These are phyloP conservation scores for Aspergillus terreus DNA, from an alignment of 2,329 filamentous ascomycete genomes.

Conservation along the genomic window DNA sequence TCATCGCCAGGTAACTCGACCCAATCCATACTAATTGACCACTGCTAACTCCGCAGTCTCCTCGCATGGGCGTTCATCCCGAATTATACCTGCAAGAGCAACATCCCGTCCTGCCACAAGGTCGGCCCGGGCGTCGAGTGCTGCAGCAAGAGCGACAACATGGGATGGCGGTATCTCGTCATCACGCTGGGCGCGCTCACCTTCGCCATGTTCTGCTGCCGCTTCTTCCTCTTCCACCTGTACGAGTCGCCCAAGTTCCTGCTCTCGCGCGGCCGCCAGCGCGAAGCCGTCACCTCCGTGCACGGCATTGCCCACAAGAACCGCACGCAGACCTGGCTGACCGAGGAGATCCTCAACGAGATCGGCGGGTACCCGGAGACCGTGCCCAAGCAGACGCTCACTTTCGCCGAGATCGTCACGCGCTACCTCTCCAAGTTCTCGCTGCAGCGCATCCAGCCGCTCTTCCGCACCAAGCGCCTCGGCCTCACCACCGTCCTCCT, in stretches of 20 bases:
- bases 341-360: slow-evolving; percentile 61
- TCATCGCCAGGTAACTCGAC: slow-evolving; percentile 52
- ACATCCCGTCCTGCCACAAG: slow-evolving; percentile 28
- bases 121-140: slow-evolving; percentile 26
- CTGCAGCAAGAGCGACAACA: slow-evolving; percentile 54
- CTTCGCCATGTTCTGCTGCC: slow-evolving; percentile 68
- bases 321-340: slow-evolving; percentile 67
- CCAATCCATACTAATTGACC: background rate
- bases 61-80: slow-evolving; percentile 75
- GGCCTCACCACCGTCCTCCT: slow-evolving; percentile 51
- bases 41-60: slow-evolving; percentile 20
- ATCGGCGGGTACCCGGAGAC: slow-evolving; percentile 50
- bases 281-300: slow-evolving; percentile 74
- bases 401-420: slow-evolving; percentile 49
- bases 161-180: slow-evolving; percentile 72
- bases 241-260: slow-evolving; percentile 83
- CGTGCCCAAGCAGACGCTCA: slow-evolving; percentile 38
- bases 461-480: slow-evolving; percentile 52
- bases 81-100: slow-evolving; percentile 53
- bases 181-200: slow-evolving; percentile 66
- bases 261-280: slow-evolving; percentile 68
- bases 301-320: slow-evolving; percentile 75
- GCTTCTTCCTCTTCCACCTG: slow-evolving; percentile 76
- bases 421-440: slow-evolving; percentile 65
- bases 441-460: slow-evolving; percentile 60